Base-by-base conservation (phyloP, 2,329 filamentous ascomycete genomes). In the Talaromyces amestolkiae region DNA sequence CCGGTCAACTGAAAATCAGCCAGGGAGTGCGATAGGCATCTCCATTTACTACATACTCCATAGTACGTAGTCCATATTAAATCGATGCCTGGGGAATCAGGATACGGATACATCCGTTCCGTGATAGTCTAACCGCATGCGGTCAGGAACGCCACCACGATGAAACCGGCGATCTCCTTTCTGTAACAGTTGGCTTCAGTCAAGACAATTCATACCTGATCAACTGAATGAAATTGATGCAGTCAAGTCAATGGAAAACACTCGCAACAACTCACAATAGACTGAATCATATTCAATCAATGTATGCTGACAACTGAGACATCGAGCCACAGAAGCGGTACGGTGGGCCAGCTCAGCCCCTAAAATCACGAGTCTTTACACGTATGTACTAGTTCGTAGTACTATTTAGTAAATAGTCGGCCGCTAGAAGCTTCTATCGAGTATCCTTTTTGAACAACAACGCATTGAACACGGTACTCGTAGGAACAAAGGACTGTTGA, bases 291-390 rank as follows among this genome's bases (percentile, higher is more conserved):
- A 31, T 7, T 31, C 27, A 8, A 51, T 51, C 47, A 17, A 27
- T n/a, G 10, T 10, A 9, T 19, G 33, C 19, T n/a, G 22, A n/a
- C n/a, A 19, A 43, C 10, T 43, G 56, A 59, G 56, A 59, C 56
- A 59, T 59, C n/a, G 31, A 31, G 49, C 49, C 49, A 54, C 49
- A 6, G 17, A 31, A 54, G 37, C 56, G 56, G 56, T 19, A 59
- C 39, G 56, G 56, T 59, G 56, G 56, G 39, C 31, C 56, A 15
- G 37, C 56, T 59, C 56, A 59, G 56, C 56, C 56, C 37, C 56
- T 43, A 41, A 45, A 37, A 43, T 43, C 37, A 59, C 35, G 53
- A 39, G 33, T 35, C 33, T 56, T n/a, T 7, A 31, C 27, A 31
- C 27, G 27, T 31, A 31, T 4, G 27, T 31, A 31, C 27, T 31